Base-by-base conservation (phyloP, 202 grass and related monocot species). In the Dendrocalamus latiflorus region DNA sequence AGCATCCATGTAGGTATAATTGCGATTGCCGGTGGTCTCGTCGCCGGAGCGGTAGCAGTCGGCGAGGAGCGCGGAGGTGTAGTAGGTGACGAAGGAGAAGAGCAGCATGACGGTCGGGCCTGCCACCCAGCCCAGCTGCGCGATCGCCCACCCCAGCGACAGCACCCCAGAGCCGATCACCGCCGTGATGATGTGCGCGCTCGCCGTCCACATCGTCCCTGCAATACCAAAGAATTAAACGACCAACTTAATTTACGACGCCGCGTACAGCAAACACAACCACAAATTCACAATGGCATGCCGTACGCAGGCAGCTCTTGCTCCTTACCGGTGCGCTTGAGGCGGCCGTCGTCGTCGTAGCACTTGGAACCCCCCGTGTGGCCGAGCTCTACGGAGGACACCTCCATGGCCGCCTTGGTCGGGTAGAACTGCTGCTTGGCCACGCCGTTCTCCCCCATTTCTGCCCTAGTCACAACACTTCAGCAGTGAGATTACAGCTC, bases 1-100 rank as follows among this genome's bases (percentile, higher is more conserved):
- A 34, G 91, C 91, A 75, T 99, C 93, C 91, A 94, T 94, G 91
- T 96, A 99, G 14, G 93, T 99, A 83, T 99, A 96, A 81, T 94
- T 96, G 43, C 93, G 97, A 72, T 94, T 94, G 74, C 97, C 93
- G 50, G 91, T 94, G 84, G 36, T 62, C 26, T 65, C 21, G 80
- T 99, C 93, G 37, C 88, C 88, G 66, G 87, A 89, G 68, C 96
- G 96, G 79, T 99, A 99, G 75, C 96, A 99, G 75, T 99, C 93
- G 25, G 86, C 73, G 71, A 99, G 86, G 45, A 99, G 85, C 2
- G 86, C 55, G 1, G 96, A 96, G 8, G 93, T 99, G 81, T 99
- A 96, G 83, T 99, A 99, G 17, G 89, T 99, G 68, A 99, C 91
- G 10, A 92, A 68, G 78, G 93, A 92, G 89, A 99, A 99, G 83